Conservation (phyloP, 768 basidiomycete species). For the Mycena capillaripes region DNA sequence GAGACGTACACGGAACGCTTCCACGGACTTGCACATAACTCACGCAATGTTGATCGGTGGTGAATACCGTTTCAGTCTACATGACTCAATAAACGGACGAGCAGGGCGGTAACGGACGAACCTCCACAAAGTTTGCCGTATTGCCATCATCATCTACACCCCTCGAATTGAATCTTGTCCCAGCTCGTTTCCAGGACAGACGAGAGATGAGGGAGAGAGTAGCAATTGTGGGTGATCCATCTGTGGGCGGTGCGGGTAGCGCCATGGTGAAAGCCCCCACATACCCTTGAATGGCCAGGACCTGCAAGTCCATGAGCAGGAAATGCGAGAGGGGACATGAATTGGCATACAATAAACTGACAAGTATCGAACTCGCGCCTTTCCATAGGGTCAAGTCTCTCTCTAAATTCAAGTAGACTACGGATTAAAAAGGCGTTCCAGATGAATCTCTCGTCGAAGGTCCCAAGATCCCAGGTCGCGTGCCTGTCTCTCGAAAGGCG, state of each 20-base stretch:
- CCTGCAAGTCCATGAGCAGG: conserved; percentile 54
- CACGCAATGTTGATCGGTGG: conserved; percentile 88
- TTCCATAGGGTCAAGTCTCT: conserved; percentile 78
- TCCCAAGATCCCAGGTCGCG: conserved; percentile 60
- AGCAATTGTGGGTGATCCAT: conserved; percentile 78
- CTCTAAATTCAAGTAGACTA: conserved; percentile 90
- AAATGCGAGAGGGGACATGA: conserved; percentile 23
- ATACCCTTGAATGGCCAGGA: conserved; percentile 95
- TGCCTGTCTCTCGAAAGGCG: conserved; percentile 70
- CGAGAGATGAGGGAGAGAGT: conserved; percentile 88
- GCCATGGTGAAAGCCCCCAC: conserved; percentile 88
- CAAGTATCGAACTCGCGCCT: conserved; percentile 83
- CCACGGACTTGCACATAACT: conserved; percentile 96
- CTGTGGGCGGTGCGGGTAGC: conserved; percentile 79
- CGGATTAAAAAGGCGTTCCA: conserved; percentile 96
- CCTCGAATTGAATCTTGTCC: conserved; percentile 96
- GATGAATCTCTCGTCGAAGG: conserved; percentile 90
- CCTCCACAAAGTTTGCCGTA: conserved; percentile 97
- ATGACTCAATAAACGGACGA: conserved; percentile 32
- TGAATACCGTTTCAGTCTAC: conserved; percentile 92
- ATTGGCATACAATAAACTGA: conserved; percentile 81
- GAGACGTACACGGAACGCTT: conserved; percentile 89
- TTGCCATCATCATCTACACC: conserved; percentile 97
- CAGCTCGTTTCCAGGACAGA: conserved; percentile 94
- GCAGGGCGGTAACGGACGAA: conserved; percentile 45